Conservation (phyloP, 2,329 filamentous ascomycete genomes). For the Chalara sp. region DNA sequence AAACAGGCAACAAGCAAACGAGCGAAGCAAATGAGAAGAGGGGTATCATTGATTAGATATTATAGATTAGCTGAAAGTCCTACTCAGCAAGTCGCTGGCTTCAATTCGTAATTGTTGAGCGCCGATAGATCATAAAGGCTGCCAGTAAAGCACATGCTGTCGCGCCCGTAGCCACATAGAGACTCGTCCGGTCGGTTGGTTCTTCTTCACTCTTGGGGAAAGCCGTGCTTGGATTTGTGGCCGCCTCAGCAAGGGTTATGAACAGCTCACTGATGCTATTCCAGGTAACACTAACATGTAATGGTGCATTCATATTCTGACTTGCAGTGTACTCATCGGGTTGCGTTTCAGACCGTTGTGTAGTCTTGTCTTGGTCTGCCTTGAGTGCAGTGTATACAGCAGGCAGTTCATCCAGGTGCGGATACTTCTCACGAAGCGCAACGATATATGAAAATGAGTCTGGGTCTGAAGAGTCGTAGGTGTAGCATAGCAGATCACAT, state of each 20-base stretch:
- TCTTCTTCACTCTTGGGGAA: conserved; percentile 90
- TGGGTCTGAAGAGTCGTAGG: conserved; percentile 94
- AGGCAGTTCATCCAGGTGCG: conserved; percentile 81
- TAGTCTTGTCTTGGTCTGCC: conserved; percentile 92
- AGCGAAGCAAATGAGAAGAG: conserved; percentile 11
- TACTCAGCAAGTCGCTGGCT: neutral
- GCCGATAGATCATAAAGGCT: conserved; percentile 58
- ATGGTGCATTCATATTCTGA: conserved; percentile 80
- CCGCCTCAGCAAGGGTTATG: conserved; percentile 82
- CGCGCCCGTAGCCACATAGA: conserved; percentile 81
- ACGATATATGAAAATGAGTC: conserved; percentile 94
- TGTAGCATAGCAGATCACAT: conserved; percentile 90
- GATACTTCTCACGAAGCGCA: conserved; percentile 68
- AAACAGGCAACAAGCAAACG: too few relatives aligned
- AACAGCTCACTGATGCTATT: conserved; percentile 90
- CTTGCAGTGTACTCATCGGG: conserved; percentile 85
- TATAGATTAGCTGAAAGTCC: too few relatives aligned
- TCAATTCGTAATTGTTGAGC: conserved; percentile 24
- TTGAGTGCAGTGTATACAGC: conserved; percentile 91
- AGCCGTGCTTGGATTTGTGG: conserved; percentile 79
- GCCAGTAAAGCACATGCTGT: conserved; percentile 56
- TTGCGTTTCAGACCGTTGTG: conserved; percentile 84
- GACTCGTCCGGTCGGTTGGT: conserved; percentile 70
- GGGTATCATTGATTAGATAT: conserved; percentile 21
- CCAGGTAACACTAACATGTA: conserved; percentile 96